Evolutionary conservation across 192 early-diverging fungal species (phyloP).

Genomic region (Dispira parvispora): DNA sequence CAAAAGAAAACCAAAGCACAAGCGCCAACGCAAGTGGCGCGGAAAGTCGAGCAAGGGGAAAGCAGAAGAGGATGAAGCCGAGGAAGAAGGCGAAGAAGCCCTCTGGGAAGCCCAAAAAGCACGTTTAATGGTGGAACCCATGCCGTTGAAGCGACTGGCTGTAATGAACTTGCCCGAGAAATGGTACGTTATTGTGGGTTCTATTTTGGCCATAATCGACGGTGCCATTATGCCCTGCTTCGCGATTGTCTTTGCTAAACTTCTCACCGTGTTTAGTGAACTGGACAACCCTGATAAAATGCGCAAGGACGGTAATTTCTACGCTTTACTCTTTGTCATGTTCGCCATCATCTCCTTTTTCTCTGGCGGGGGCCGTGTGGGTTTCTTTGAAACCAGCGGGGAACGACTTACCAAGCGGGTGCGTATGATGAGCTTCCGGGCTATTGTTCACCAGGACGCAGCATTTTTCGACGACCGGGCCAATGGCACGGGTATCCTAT

Average conservation of each 20-base stretch:
- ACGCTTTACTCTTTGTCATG: conserved; percentile 26
- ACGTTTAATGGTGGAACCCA: neutral
- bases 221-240: conserved; percentile 12
- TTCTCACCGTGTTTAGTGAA: conserved; percentile 17
- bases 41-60: neutral
- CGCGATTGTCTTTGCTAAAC: conserved; percentile 9
- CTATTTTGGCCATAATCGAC: conserved; percentile 7
- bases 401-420: conserved; percentile 44
- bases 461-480: conserved; percentile 54
- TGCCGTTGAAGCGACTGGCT: neutral
- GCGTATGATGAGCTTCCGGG: conserved; percentile 40
- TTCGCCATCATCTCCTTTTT: conserved; percentile 30
- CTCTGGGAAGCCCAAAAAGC: neutral
- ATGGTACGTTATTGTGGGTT: neutral
- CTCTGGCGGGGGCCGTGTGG: conserved; percentile 31
- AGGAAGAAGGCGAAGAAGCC: neutral
- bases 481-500: conserved; percentile 53
- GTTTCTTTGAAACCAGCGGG: conserved; percentile 38
- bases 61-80: neutral
- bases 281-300: conserved; percentile 15
- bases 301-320: conserved; percentile 15
- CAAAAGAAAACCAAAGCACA: neutral
- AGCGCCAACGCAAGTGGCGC: neutral
- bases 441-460: conserved; percentile 52
- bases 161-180: neutral